Evolutionary conservation across 106 monocot genomes (phyloP).

Genomic region (Vanilla planifolia): DNA sequence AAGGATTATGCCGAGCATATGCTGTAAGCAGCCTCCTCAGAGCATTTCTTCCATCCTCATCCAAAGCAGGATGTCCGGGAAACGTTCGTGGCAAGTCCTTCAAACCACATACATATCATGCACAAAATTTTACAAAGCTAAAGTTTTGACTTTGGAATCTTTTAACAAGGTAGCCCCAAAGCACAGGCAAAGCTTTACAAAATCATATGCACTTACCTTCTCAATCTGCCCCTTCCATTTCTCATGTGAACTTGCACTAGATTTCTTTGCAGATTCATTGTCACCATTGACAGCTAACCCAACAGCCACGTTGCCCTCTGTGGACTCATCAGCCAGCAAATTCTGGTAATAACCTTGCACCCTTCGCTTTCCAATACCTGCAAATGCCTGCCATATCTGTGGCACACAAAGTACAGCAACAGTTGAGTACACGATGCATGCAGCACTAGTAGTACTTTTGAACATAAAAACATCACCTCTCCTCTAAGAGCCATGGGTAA

Average conservation of each 20-base stretch:
- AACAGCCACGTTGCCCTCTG: conserved; percentile 19
- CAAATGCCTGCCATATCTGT: conserved; percentile 99
- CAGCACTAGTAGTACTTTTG: neutral
- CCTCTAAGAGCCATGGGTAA: conserved; percentile 95
- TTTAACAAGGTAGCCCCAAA: neutral
- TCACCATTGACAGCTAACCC: conserved; percentile 18
- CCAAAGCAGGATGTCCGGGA: conserved; percentile 94
- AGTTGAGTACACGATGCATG: neutral
- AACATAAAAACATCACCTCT: conserved; percentile 48
- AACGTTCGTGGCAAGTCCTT: conserved; percentile 99
- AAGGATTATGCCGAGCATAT: conserved; percentile 97
- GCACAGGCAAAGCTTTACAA: neutral
- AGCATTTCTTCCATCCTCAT: conserved; percentile 97
- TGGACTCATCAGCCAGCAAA: conserved; percentile 39
- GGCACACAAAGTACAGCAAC: neutral
- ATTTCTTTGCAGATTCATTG: conserved; percentile 13
- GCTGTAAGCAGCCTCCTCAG: conserved; percentile 94
- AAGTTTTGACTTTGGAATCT: neutral
- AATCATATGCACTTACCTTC: conserved; percentile 46
- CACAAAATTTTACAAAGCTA: conserved; percentile 2
- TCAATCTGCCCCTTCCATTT: conserved; percentile 99
- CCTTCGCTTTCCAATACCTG: conserved; percentile 64
- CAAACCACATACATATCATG: conserved; percentile 1
- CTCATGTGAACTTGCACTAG: conserved; percentile 30
- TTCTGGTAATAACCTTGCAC: conserved; percentile 75